Percentiles rank a stretch among this genome's conserved stretches.
phyloP scores from a whole-genome alignment of 345 rosid genomes.

The Salix exigua region DNA sequence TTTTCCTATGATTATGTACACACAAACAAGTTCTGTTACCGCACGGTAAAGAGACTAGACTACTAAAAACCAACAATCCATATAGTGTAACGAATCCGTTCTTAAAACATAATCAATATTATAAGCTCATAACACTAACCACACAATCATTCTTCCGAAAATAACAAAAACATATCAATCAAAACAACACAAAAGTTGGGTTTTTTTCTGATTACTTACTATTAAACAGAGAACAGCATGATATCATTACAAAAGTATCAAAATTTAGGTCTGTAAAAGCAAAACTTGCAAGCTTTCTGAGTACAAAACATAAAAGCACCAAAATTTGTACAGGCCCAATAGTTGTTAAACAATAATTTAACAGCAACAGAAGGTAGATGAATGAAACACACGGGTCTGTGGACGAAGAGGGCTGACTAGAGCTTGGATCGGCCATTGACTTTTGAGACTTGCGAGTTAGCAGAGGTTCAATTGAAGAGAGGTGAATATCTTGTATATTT shows the following conservation, averaged over 20 bases:
- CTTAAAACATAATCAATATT: neutral
- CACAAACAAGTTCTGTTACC: neutral
- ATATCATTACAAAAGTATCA: neutral
- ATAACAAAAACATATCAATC: neutral
- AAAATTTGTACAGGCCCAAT: neutral
- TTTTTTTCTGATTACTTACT: neutral
- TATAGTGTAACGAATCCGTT: neutral
- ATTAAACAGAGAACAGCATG: neutral
- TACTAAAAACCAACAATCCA: neutral
- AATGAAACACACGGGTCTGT: conserved; percentile 10
- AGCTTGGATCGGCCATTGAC: conserved; percentile 21
- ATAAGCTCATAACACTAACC: neutral
- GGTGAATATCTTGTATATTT: no score
- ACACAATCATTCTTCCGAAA: neutral
- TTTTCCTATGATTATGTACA: conserved; percentile 5
- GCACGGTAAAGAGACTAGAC: neutral
- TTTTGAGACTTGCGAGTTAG: neutral
- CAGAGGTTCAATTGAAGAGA: neutral
- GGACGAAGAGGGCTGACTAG: conserved; percentile 6
- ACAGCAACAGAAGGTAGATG: neutral
- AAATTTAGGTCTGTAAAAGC: no score
- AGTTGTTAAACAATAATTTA: neutral
- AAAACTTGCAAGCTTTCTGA: neutral
- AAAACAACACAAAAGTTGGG: neutral
- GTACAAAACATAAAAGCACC: neutral